Conservation (phyloP, 1,284 basidiomycete genomes). For the Ustilago curta region DNA sequence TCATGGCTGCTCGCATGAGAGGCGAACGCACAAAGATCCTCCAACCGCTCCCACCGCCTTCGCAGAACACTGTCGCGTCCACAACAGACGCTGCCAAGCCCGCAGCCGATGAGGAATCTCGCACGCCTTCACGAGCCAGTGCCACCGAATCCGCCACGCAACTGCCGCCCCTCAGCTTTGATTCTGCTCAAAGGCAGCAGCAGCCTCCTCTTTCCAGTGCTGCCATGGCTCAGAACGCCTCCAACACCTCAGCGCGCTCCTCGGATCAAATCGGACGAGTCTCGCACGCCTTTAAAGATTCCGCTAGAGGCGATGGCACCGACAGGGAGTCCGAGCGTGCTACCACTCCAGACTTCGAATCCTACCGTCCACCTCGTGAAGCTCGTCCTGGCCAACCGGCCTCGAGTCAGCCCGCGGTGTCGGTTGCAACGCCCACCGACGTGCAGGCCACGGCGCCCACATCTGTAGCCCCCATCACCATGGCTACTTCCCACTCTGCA, state of each 20-base stretch:
- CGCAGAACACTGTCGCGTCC: slow-evolving; percentile 20
- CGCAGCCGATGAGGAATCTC: slow-evolving; percentile 13
- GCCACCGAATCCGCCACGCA: slow-evolving; percentile 22
- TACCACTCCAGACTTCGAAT: slow-evolving; percentile 26
- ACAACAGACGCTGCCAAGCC: slow-evolving; percentile 1
- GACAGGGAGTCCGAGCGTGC: slow-evolving; percentile 14
- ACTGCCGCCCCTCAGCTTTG: slow-evolving; percentile 57
- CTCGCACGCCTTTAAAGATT: slow-evolving; percentile 32
- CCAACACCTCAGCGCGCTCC: slow-evolving; percentile 12
- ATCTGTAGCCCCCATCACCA: slow-evolving; percentile 18
- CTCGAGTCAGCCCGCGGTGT: slow-evolving; percentile 5
- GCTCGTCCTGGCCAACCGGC: slow-evolving; percentile 17
- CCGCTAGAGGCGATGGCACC: slow-evolving; percentile 15
- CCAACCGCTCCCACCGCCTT: slow-evolving; percentile 60
- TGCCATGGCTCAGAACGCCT: slow-evolving; percentile 2
- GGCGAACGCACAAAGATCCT: slow-evolving; percentile 67
- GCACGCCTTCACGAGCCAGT: slow-evolving; percentile 23
- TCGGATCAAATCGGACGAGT: slow-evolving; percentile 14
- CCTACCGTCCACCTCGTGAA: slow-evolving; percentile 20
- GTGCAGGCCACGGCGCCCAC: neutral
- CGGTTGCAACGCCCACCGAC: slow-evolving; percentile 4
- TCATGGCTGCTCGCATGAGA: slow-evolving; percentile 68
- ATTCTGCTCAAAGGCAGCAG: slow-evolving; percentile 15
- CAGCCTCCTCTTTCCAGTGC: slow-evolving; percentile 9
- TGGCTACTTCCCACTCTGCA: slow-evolving; percentile 19